Evolutionary conservation across 2,329 filamentous ascomycete genomes (phyloP), one percentile per base, ranked within the genome.

Genomic region (Leptographium lundbergii): DNA sequence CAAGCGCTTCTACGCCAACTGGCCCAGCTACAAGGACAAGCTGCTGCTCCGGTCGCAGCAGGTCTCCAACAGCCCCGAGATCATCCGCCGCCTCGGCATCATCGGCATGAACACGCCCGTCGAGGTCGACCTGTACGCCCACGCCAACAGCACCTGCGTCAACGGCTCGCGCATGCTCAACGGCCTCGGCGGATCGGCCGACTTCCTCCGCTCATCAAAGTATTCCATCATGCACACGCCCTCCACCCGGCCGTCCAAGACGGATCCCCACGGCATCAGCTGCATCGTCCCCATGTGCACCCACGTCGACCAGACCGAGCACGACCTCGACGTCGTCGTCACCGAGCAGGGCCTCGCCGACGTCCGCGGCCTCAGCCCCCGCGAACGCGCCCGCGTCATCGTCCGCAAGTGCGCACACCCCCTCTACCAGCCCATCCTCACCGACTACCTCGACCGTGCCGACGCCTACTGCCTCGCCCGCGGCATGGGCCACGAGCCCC

Each of bases 51-150:
- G 91, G 63, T 86, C 86, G n/a, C 90, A 95, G 75, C 83, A 88
- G 69, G 88, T 95, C 11, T 91, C 87, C 68, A 95, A 95, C 79
- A 87, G 85, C 3, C 90, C 90, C 61, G 90, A 95, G 74, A 91
- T 95, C 74, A 95, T 95, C 75, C 84, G 89, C 59, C 82, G 90
- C 29, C 78, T 95, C 1, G 90, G 90, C 62, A 85, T 91, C 65
- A 95, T 96, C 66, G 90, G 89, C 70, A 95, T 95, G 90, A 95
- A 95, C 80, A 95, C 90, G 0, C 90, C 90, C 25, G 89, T 95
- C 54, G 91, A 95, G 74, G 90, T 95, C 19, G 91, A 95, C 74
- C 95, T 95, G 68, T 95, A 95, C 74, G 91, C 90, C 2, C 90
- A 95, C 74, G 91, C 91, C 66, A 96, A 95, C 81, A 86, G 81